These are phyloP conservation scores for Xylariales sp. DNA, from an alignment of 2,329 filamentous ascomycete species.

Conservation along the genomic window DNA sequence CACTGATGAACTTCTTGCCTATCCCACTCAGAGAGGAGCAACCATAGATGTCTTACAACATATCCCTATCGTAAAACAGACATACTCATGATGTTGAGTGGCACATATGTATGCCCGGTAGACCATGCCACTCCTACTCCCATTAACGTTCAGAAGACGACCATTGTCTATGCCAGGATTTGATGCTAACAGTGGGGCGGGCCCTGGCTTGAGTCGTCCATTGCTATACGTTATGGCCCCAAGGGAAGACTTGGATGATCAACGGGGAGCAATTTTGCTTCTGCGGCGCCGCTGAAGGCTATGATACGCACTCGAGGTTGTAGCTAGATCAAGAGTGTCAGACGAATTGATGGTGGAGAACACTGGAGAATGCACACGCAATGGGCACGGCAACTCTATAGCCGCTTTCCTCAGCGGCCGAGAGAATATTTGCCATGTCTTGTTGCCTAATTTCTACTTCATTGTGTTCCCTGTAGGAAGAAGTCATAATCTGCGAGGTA, in stretches of 20 bases:
- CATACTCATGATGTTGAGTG: no score
- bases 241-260: slow-evolving; percentile 68
- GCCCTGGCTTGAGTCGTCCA: slow-evolving; percentile 43
- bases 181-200: no score
- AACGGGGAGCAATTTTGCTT: slow-evolving; percentile 57
- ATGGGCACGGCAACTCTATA: not conserved
- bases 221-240: slow-evolving; percentile 61
- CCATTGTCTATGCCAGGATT: no score
- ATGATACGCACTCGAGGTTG: slow-evolving; percentile 68
- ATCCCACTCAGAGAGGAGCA: no score
- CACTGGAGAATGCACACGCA: not conserved
- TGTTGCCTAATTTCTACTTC: not conserved
- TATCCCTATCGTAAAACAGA: no score
- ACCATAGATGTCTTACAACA: no score
- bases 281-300: slow-evolving; percentile 29
- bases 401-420: not conserved
- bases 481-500: not conserved
- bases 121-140: no score
- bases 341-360: not conserved
- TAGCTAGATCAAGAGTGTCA: slow-evolving; percentile 33
- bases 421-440: not conserved
- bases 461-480: not conserved
- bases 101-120: no score
- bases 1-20: no score
- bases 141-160: no score